Conservation (phyloP, 2,329 filamentous ascomycete species). For the Claviceps arundinis region DNA sequence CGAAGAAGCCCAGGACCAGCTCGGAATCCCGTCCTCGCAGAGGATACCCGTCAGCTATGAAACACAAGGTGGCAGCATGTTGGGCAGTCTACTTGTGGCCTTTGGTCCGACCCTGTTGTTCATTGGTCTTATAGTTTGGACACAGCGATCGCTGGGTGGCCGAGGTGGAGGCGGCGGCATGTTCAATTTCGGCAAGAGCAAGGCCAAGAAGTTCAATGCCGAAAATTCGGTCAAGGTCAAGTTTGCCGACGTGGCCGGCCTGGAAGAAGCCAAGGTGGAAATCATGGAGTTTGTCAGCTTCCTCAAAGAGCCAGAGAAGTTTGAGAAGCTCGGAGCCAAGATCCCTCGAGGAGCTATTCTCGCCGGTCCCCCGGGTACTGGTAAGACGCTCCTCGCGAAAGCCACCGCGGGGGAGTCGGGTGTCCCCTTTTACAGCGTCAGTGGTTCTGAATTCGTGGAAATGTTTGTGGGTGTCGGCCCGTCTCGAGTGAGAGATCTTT, state of each 20-base stretch:
- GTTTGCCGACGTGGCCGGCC: constrained; percentile 89
- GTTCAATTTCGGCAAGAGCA: constrained; percentile 92
- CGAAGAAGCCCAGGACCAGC: constrained; percentile 75
- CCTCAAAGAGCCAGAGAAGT: constrained; percentile 82
- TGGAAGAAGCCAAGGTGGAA: constrained; percentile 95
- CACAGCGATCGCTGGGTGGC: constrained; percentile 61
- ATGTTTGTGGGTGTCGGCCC: constrained; percentile 99
- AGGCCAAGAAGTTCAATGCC: constrained; percentile 94
- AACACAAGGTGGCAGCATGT: constrained; percentile 54
- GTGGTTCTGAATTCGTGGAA: constrained; percentile 96
- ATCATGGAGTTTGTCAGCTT: constrained; percentile 99
- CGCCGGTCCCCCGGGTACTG: constrained; percentile 93
- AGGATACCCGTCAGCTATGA: constrained; percentile 87
- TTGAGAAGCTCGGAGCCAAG: constrained; percentile 90
- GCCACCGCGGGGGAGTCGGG: constrained; percentile 93
- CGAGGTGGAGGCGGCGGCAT: constrained; percentile 59
- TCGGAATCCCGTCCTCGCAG: constrained; percentile 75
- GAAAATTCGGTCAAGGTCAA: constrained; percentile 95
- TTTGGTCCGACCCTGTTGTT: constrained; percentile 83
- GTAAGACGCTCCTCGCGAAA: constrained; percentile 95
- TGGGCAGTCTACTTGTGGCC: constrained; percentile 57
- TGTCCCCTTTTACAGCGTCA: constrained; percentile 96
- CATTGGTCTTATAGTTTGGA: constrained; percentile 69
- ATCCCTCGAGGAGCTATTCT: constrained; percentile 94
- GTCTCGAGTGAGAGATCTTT: constrained; percentile 86